Percentiles rank a stretch among this genome's conserved stretches.
These are phyloP conservation scores for Saturnispora saitoi DNA, from an alignment of 805 yeast species.

Conservation along the genomic window DNA sequence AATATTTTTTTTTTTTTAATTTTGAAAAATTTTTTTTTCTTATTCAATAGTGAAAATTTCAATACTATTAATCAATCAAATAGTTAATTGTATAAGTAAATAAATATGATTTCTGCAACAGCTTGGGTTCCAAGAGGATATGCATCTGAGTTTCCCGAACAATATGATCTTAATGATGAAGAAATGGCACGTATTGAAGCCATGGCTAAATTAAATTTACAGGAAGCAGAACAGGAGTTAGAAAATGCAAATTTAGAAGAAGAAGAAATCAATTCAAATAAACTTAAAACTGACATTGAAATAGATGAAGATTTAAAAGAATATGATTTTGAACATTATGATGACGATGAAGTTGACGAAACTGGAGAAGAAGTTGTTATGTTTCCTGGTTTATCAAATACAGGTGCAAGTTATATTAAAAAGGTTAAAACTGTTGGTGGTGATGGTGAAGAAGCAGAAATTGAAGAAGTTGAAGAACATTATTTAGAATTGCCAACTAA, in stretches of 20 bases:
- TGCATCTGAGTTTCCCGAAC: constrained; percentile 86
- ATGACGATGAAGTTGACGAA: constrained; percentile 50
- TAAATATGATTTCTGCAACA: constrained; percentile 76
- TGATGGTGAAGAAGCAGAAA: constrained; percentile 28
- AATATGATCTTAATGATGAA: constrained; percentile 80
- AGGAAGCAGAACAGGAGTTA: constrained; percentile 50
- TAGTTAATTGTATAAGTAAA: neutral
- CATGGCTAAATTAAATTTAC: constrained; percentile 74
- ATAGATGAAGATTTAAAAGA: constrained; percentile 81
- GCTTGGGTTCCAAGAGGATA: constrained; percentile 95
- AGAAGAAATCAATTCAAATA: constrained; percentile 9
- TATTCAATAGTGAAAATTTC: neutral
- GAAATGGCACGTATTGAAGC: constrained; percentile 86
- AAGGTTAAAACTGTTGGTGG: constrained; percentile 38
- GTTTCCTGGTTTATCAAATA: constrained; percentile 61
- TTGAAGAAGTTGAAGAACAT: constrained; percentile 43
- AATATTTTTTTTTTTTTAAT: neutral
- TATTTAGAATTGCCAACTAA: constrained; percentile 56
- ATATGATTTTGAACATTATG: constrained; percentile 79
- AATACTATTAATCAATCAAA: neutral
- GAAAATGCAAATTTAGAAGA: constrained; percentile 7
- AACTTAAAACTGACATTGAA: constrained; percentile 46
- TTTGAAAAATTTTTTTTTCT: neutral
- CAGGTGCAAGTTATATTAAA: constrained; percentile 49
- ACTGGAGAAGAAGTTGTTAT: constrained; percentile 50